Conservation (phyloP, 78 protist genomes). For the Tieghemostelium lacteum region DNA sequence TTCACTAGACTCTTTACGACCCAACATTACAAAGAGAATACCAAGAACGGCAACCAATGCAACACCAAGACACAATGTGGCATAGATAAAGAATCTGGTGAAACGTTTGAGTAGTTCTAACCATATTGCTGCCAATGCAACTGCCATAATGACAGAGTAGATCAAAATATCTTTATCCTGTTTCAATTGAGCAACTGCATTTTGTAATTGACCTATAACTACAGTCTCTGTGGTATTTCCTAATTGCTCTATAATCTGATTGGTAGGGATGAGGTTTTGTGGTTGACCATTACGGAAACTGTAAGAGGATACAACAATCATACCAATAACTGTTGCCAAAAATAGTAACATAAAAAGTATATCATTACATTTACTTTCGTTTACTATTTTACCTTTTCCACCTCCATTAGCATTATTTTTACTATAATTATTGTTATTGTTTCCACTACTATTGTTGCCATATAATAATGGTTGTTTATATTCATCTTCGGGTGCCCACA, state of each 20-base stretch:
- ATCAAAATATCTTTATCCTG: slow-evolving; percentile 56
- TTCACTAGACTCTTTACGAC: slow-evolving; percentile 56
- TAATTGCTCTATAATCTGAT: not conserved
- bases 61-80: slow-evolving; percentile 63
- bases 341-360: slow-evolving; percentile 48
- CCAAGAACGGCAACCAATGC: slow-evolving; percentile 48
- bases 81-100: slow-evolving; percentile 57
- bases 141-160: slow-evolving; percentile 28
- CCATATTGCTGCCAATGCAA: slow-evolving; percentile 72
- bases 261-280: slow-evolving; percentile 30
- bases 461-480: slow-evolving; percentile 49
- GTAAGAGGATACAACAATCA: slow-evolving; percentile 42
- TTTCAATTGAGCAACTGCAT: slow-evolving; percentile 65
- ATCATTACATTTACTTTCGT: slow-evolving; percentile 66
- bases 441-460: slow-evolving; percentile 17
- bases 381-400: not conserved
- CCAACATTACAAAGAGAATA: slow-evolving; percentile 10
- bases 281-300: slow-evolving; percentile 66
- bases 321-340: slow-evolving; percentile 23
- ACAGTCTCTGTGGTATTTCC: slow-evolving; percentile 16
- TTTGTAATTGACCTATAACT: slow-evolving; percentile 43
- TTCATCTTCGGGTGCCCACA: slow-evolving; percentile 81
- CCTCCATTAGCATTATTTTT: not conserved
- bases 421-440: not conserved
- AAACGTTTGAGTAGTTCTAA: slow-evolving; percentile 59